A percentile compares a stretch with the other conserved stretches of the same genome.
Evolutionary conservation across 345 rosid genomes (phyloP).

Genomic region (Cardamine chenopodiifolia): DNA sequence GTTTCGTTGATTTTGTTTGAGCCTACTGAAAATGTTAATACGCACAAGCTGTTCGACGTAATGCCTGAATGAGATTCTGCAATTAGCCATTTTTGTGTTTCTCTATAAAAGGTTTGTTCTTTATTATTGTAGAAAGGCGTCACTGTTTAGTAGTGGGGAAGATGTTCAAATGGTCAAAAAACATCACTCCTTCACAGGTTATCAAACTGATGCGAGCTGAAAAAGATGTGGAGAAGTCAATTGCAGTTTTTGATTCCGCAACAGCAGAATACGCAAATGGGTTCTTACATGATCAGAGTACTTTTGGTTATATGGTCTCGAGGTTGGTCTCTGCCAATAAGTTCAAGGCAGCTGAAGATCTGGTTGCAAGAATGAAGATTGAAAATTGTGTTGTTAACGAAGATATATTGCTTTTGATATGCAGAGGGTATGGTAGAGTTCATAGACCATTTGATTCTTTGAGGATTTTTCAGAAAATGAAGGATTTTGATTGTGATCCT

Average conservation of each 20-base stretch:
- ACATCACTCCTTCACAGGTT: conserved; percentile 61
- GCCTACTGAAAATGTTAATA: background rate
- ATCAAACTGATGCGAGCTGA: conserved; percentile 64
- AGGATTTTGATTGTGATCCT: conserved; percentile 61
- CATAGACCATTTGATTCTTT: conserved; percentile 72
- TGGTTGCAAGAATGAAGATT: conserved; percentile 67
- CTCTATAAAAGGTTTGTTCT: background rate
- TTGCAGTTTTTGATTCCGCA: conserved; percentile 66
- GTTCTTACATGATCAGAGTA: conserved; percentile 56
- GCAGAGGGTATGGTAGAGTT: conserved; percentile 78
- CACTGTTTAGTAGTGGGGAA: conserved; percentile 41
- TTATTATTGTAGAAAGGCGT: conserved; percentile 13
- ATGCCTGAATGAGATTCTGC: conserved; percentile 32
- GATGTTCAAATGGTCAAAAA: conserved; percentile 63
- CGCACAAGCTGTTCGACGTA: conserved; percentile 47
- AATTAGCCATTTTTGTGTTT: background rate
- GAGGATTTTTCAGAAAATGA: conserved; percentile 72
- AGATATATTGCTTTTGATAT: conserved; percentile 64
- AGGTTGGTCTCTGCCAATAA: conserved; percentile 69
- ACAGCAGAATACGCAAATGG: conserved; percentile 76
- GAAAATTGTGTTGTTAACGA: conserved; percentile 62
- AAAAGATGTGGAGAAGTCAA: conserved; percentile 60
- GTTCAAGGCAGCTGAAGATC: conserved; percentile 68
- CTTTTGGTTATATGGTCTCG: conserved; percentile 65
- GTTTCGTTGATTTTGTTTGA: background rate